These are phyloP conservation scores for Trichophyton benhamiae DNA, from an alignment of 2,329 filamentous ascomycete species.

Conservation along the genomic window DNA sequence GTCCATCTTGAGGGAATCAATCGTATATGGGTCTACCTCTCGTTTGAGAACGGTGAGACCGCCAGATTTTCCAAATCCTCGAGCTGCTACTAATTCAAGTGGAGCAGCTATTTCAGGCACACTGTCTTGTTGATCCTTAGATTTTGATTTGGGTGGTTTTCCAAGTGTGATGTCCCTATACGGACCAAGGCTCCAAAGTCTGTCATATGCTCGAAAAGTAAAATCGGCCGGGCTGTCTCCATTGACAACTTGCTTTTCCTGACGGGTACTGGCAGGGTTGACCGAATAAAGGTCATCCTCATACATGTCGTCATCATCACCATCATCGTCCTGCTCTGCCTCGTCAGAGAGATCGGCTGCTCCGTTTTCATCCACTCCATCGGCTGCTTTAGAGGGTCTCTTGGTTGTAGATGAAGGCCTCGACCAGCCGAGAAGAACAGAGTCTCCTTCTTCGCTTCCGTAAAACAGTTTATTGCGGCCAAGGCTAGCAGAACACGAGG, in stretches of 20 bases:
- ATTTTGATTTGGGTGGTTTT: constrained; percentile 31
- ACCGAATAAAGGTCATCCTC: constrained; percentile 40
- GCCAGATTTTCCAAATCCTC: constrained; percentile 46
- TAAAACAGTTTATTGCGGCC: constrained; percentile 63
- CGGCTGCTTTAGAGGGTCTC: constrained; percentile 42
- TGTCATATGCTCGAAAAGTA: constrained; percentile 64
- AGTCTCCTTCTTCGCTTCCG: constrained; percentile 74
- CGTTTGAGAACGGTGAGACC: constrained; percentile 65
- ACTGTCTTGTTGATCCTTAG: constrained; percentile 26
- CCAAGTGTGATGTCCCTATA: constrained; percentile 65
- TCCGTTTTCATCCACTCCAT: constrained; percentile 18
- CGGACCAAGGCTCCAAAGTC: constrained; percentile 63
- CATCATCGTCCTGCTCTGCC: constrained; percentile 42
- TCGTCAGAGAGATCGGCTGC: constrained; percentile 46
- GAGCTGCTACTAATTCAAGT: constrained; percentile 43
- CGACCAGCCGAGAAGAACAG: constrained; percentile 68
- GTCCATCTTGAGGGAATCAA: constrained; percentile 58
- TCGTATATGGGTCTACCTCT: constrained; percentile 60
- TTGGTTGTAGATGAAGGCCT: constrained; percentile 49
- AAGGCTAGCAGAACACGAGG: constrained; percentile 59
- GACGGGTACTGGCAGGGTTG: constrained; percentile 9
- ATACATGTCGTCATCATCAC: constrained; percentile 51
- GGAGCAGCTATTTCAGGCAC: constrained; percentile 26
- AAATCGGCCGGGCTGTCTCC: constrained; percentile 41
- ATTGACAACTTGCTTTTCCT: constrained; percentile 15